Base-by-base conservation (phyloP, 768 basidiomycete species). In the Rhodotorula paludigena region DNA sequence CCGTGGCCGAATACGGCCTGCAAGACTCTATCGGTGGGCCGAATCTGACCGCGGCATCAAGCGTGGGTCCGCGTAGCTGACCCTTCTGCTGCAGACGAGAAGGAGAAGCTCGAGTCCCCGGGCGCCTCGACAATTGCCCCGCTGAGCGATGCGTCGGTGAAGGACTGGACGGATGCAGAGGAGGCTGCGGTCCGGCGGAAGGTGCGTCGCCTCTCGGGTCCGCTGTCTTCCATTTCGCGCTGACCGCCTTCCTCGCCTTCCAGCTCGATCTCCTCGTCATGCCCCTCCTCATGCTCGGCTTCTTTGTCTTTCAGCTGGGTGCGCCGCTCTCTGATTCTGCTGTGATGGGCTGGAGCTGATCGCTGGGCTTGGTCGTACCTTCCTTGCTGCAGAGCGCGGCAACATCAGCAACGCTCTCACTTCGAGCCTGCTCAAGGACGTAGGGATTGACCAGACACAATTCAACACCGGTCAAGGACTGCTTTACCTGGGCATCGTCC, bases 391-490 rank as follows among this genome's bases (percentile, higher is more conserved):
- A n/a, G 75, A 74, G 53, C 45, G 77, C 41, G 77, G 76, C 1
- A 77, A 77, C 57, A 73, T 77, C 45, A 55, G 67, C 12, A 77
- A 77, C 60, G 77, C 52, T 64, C 44, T 66, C 72, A 48, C 47
- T 11, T 48, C 47, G 51, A 70, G 32, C 12, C 60, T 75, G 45
- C 49, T 73, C 42, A 64, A 68, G 39, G 73, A 76, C 36, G 57
- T 76, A 1, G 68, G 65, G 1, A 73, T 77, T 35, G 70, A 57
- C 35, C 66, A 69, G n/a, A 63, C 73, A 32, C 63, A 76, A 38
- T 64, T 72, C 66, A 75, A 75, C 63, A 74, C 72, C 21, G 77
- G 77, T 33, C 76, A 78, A 47, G 72, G 72, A 25, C 62, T 78
- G n/a, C 68, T 77, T 33, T 75, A 74, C 7, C 60, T 75, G 14